Percentiles rank a stretch among this genome's conserved stretches.
These are phyloP conservation scores for Hyaloscypha bicolor DNA, from an alignment of 495 filamentous ascomycete species.

Conservation along the genomic window DNA sequence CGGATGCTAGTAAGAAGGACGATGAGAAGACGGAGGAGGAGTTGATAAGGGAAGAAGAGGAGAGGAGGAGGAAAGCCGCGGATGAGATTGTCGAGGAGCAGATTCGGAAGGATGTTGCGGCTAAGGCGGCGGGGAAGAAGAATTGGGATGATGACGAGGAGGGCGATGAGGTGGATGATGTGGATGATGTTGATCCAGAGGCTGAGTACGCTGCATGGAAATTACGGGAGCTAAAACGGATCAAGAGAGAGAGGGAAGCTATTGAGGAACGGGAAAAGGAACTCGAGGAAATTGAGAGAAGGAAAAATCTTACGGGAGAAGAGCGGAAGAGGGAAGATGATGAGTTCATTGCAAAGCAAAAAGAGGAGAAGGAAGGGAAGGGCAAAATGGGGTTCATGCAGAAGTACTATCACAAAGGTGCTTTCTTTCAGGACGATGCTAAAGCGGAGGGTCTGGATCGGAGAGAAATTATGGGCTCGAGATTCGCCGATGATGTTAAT, in stretches of 20 bases:
- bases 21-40: conserved; percentile 46
- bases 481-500: conserved; percentile 80
- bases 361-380: conserved; percentile 80
- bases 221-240: conserved; percentile 82
- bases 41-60: conserved; percentile 58
- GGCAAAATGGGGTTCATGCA: conserved; percentile 93
- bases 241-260: conserved; percentile 81
- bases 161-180: conserved; percentile 79
- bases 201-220: conserved; percentile 94
- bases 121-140: conserved; percentile 71
- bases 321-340: conserved; percentile 87
- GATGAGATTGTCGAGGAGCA: conserved; percentile 87
- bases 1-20: conserved; percentile 32
- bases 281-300: conserved; percentile 84
- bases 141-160: conserved; percentile 87
- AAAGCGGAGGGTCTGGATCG: conserved; percentile 71
- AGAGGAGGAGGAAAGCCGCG: conserved; percentile 63
- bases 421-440: conserved; percentile 86
- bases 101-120: conserved; percentile 76
- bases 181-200: conserved; percentile 83
- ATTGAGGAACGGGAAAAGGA: conserved; percentile 86
- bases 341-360: conserved; percentile 73
- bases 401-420: conserved; percentile 95
- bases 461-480: conserved; percentile 78
- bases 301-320: conserved; percentile 82